Evolutionary conservation across 306 rosid genomes (phyloP).

Genomic region (Psophocarpus tetragonolobus): DNA sequence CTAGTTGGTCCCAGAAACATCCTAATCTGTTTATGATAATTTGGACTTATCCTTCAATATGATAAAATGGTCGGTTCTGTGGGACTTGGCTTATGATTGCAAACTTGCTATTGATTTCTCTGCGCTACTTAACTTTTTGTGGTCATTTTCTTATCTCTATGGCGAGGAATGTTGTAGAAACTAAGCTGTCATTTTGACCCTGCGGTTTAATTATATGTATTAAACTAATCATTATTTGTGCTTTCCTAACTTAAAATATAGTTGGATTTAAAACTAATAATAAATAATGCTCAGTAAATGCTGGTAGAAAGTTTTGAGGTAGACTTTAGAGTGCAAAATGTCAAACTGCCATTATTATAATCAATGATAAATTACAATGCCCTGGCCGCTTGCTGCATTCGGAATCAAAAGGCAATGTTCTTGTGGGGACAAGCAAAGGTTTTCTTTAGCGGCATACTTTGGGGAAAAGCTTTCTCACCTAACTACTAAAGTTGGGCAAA

Average conservation of each 20-base stretch:
- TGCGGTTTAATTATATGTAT: neutral
- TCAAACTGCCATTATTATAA: constrained; percentile 26
- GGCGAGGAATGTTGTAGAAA: constrained; percentile 34
- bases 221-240: neutral
- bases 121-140: constrained; percentile 8
- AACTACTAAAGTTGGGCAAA: constrained; percentile 21
- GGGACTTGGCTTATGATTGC: constrained; percentile 28
- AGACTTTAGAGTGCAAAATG: constrained; percentile 24
- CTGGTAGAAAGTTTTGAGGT: constrained; percentile 23
- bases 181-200: constrained; percentile 7
- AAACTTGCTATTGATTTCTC: constrained; percentile 28
- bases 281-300: neutral
- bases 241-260: neutral
- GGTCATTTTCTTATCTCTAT: constrained; percentile 25
- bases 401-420: constrained; percentile 27
- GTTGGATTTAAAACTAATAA: neutral
- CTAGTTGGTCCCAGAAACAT: constrained; percentile 44
- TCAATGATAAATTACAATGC: constrained; percentile 24
- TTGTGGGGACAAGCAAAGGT: constrained; percentile 32
- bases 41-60: constrained; percentile 5
- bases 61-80: constrained; percentile 30
- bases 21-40: constrained; percentile 29
- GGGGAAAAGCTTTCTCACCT: constrained; percentile 42
- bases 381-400: constrained; percentile 22
- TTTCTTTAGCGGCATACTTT: constrained; percentile 37